Percentiles rank a stretch among this genome's conserved stretches.
These are phyloP conservation scores for Fusarium keratoplasticum DNA, from an alignment of 2,329 filamentous ascomycete genomes.

Conservation along the genomic window DNA sequence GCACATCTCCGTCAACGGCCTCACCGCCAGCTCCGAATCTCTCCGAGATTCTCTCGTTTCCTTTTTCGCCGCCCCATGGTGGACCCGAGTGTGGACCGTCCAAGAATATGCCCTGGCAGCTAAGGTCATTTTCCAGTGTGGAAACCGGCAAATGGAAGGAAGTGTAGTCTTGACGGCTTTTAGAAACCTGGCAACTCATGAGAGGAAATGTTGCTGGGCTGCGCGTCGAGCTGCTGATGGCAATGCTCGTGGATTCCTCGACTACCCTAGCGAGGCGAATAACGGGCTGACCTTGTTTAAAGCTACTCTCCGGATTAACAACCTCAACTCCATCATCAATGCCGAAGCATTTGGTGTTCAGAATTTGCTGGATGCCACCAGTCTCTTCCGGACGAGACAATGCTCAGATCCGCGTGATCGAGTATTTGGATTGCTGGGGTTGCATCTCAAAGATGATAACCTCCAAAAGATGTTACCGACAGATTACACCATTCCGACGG, in stretches of 20 bases:
- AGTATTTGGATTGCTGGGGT: conserved; percentile 6
- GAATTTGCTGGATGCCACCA: not conserved
- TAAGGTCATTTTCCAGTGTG: conserved; percentile 14
- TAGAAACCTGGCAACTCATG: not conserved
- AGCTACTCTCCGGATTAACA: conserved; percentile 11
- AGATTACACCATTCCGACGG: not conserved
- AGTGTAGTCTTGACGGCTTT: not conserved
- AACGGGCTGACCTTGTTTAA: conserved; percentile 7
- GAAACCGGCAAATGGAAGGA: not conserved
- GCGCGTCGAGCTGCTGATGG: conserved; percentile 5
- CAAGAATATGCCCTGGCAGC: conserved; percentile 7
- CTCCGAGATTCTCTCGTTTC: conserved; percentile 12
- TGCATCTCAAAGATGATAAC: not conserved
- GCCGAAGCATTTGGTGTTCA: not conserved
- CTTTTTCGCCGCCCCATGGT: conserved; percentile 18
- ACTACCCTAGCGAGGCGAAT: not conserved
- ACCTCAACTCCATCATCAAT: not conserved
- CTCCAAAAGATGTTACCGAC: not conserved
- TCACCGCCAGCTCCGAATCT: not conserved
- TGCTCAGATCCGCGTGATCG: conserved; percentile 12
- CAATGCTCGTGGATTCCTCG: conserved; percentile 8
- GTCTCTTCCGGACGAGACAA: conserved; percentile 10
- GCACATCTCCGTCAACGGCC: not conserved
- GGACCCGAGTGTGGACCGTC: conserved; percentile 22
- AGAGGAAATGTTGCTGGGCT: conserved; percentile 15